A percentile compares a stretch with the other conserved stretches of the same genome.
phyloP scores from a whole-genome alignment of 164 flowering plant genomes.

The Magnolia officinalis region DNA sequence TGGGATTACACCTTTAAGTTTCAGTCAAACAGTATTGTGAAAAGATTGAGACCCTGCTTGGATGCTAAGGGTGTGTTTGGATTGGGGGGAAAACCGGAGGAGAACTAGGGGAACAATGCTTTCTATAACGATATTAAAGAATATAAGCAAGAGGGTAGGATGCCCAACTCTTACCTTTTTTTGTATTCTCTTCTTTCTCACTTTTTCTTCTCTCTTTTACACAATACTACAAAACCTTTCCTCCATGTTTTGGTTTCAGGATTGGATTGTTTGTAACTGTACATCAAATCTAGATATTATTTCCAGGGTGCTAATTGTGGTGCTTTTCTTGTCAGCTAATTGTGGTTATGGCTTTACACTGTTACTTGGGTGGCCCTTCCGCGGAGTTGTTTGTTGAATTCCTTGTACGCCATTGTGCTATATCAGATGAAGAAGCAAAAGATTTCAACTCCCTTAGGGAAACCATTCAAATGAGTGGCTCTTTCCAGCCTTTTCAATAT shows the following conservation, averaged over 20 bases:
- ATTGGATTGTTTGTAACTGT: background rate
- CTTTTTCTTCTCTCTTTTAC: too few species aligned
- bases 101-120: too few species aligned
- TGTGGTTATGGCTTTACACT: slow-evolving; percentile 99
- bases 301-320: background rate
- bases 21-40: too few species aligned
- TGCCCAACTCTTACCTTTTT: too few species aligned
- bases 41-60: too few species aligned
- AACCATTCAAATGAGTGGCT: slow-evolving; percentile 21
- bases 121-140: too few species aligned
- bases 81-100: too few species aligned
- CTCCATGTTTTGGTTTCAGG: background rate
- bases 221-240: too few species aligned
- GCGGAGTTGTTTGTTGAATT: slow-evolving; percentile 91
- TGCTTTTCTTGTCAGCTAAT: slow-evolving; percentile 61
- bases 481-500: slow-evolving; percentile 25
- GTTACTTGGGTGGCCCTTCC: slow-evolving; percentile 83
- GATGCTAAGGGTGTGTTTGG: too few species aligned
- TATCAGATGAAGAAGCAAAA: slow-evolving; percentile 48
- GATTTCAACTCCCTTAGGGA: slow-evolving; percentile 44
- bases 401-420: slow-evolving; percentile 80
- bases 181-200: too few species aligned
- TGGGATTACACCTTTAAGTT: too few species aligned
- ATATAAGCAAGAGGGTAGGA: too few species aligned
- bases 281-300: background rate